Base-by-base conservation (phyloP, 2,329 filamentous ascomycete genomes). In the Aspergillus pseudonomiae region DNA sequence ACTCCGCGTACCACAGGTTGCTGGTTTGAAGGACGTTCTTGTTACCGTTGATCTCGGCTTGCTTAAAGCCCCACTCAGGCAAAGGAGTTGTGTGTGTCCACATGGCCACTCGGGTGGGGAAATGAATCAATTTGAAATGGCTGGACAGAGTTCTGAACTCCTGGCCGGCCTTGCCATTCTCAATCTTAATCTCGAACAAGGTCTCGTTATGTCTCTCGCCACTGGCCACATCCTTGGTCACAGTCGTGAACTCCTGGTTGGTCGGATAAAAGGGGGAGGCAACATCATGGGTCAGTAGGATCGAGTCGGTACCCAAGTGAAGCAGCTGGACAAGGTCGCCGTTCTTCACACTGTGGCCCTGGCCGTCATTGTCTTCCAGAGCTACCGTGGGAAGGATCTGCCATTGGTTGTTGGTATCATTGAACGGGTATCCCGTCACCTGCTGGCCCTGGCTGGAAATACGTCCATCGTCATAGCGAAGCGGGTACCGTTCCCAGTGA, bases 371-470 rank as follows among this genome's bases (percentile, higher is more conserved):
- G 62, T 89, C 86, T 0, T 78, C 67, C 53, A 83, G 70, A 19
- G 79, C 74, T 60, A 84, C 82, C 6, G 85, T 78, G 10, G 95
- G 95, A 41, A 98, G 80, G 68, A 99, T 89, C 79, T 98, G 90
- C 95, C 95, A 99, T 75, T 96, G 88, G 82, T 99, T 99, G 86
- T 99, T 99, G 74, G 94, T 97, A 77, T 99, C 95, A 69, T 98
- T 97, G 84, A 92, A 95, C 2, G 95, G 95, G 76, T 99, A 99
- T 59, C 95, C 95, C 26, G 95, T 99, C 41, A 99, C 93, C 80
- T 99, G 95, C 81, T 99, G 95, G 64, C 95, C 92, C 81, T 99
- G 95, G 77, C 93, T 97, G 54, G 95, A 98, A 71, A 99, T 93
- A 77, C 95, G 92, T 45, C 95, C 95, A 78, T 99, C 95, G 59